Percentiles rank a stretch among this genome's conserved stretches.
phyloP scores from a whole-genome alignment of 2,329 filamentous ascomycete species.

The Xylogone sp. region DNA sequence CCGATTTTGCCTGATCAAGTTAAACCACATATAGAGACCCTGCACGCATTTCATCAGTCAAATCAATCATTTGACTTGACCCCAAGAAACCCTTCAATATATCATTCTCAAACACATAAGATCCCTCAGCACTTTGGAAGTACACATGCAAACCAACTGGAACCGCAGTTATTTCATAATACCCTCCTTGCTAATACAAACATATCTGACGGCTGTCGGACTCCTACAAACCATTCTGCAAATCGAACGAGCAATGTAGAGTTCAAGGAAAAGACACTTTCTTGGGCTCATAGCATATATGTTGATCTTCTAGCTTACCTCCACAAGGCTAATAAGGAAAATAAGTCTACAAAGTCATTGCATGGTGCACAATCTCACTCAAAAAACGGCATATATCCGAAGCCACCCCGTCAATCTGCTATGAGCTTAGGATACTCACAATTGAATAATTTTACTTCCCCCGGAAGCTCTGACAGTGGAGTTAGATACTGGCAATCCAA shows the following conservation, averaged over 20 bases:
- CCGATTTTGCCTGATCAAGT: not conserved
- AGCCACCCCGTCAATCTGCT: slow-evolving; percentile 31
- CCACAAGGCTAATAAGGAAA: slow-evolving; percentile 53
- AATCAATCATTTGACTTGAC: not conserved
- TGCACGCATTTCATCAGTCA: not conserved
- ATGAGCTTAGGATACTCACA: slow-evolving; percentile 17
- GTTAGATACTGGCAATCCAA: slow-evolving; percentile 12
- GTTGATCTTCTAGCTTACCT: slow-evolving; percentile 65
- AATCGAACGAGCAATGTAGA: slow-evolving; percentile 31
- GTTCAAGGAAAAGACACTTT: slow-evolving; percentile 66
- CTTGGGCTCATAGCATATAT: slow-evolving; percentile 70
- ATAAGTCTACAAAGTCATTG: slow-evolving; percentile 30
- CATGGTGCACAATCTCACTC: slow-evolving; percentile 33
- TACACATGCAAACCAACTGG: not conserved
- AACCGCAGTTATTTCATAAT: not conserved
- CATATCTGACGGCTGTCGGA: slow-evolving; percentile 15
- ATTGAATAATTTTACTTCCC: slow-evolving; percentile 10
- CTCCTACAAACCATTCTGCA: slow-evolving; percentile 16
- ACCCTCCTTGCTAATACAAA: not conserved
- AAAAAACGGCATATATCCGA: slow-evolving; percentile 53
- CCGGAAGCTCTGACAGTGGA: slow-evolving; percentile 4
- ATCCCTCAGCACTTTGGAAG: not conserved
- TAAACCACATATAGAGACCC: not conserved
- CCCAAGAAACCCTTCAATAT: not conserved
- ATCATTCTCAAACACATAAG: not conserved